Percentiles rank a stretch among this genome's conserved stretches.
Evolutionary conservation across 2,329 filamentous ascomycete genomes (phyloP).

Genomic region (Trichoderma aggressivum): DNA sequence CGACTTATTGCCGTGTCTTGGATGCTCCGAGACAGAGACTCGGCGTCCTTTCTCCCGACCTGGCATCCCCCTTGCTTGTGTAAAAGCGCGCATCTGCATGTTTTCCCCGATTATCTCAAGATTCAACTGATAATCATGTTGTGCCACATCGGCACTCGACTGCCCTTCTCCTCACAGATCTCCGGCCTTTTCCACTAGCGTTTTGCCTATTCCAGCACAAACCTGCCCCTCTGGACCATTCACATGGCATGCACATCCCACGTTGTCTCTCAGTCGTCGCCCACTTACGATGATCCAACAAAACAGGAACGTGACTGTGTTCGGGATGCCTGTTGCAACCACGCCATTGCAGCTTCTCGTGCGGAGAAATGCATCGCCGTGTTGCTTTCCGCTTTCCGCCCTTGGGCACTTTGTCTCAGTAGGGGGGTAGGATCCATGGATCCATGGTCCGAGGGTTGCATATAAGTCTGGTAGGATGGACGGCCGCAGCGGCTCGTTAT

Average conservation of each 20-base stretch:
- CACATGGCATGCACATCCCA: constrained; percentile 16
- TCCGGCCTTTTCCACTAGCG: neutral
- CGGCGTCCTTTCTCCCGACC: neutral
- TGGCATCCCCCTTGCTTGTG: neutral
- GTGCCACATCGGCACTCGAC: constrained; percentile 7
- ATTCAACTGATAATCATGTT: neutral
- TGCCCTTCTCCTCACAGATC: neutral
- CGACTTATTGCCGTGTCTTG: neutral
- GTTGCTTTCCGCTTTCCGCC: neutral
- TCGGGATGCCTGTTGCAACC: constrained; percentile 8
- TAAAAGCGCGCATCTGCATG: neutral
- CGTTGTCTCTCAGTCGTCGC: constrained; percentile 16
- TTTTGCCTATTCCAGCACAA: neutral
- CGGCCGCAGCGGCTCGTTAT: neutral
- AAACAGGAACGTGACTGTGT: constrained; percentile 13
- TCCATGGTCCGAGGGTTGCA: neutral
- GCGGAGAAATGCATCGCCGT: neutral
- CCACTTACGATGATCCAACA: constrained; percentile 9
- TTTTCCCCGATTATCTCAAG: neutral
- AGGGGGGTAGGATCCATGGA: neutral
- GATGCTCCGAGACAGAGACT: neutral
- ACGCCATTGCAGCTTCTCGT: neutral
- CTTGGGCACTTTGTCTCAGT: neutral
- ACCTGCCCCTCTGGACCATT: constrained; percentile 9
- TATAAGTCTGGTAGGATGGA: constrained; percentile 3